These are phyloP conservation scores for Arachis hypogaea DNA, from an alignment of 306 rosid species.

Conservation along the genomic window DNA sequence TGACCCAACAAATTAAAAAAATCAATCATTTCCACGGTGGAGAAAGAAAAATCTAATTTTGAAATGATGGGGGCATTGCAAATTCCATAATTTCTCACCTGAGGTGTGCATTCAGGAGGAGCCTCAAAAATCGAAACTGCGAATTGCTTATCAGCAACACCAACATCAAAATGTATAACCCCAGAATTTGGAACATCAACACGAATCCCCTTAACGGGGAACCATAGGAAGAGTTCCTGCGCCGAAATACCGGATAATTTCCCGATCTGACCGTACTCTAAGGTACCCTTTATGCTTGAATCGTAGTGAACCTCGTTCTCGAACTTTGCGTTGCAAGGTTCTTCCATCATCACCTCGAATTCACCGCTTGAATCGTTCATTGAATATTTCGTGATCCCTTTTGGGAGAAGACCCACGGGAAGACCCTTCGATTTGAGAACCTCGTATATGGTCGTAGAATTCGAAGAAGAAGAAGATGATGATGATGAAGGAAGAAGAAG, in stretches of 20 bases:
- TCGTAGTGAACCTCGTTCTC: constrained; percentile 89
- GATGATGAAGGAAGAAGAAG: neutral
- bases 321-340: constrained; percentile 85
- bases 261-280: constrained; percentile 64
- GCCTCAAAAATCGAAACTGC: constrained; percentile 75
- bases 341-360: constrained; percentile 59
- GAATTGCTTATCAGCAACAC: constrained; percentile 90
- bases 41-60: neutral
- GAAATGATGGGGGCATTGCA: neutral
- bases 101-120: constrained; percentile 68
- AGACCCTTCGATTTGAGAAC: constrained; percentile 67
- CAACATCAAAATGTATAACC: constrained; percentile 80
- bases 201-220: constrained; percentile 79
- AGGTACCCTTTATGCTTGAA: constrained; percentile 62
- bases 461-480: constrained; percentile 16
- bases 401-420: constrained; percentile 84
- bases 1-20: neutral
- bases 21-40: neutral
- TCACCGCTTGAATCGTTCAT: constrained; percentile 48
- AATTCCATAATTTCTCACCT: constrained; percentile 11
- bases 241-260: constrained; percentile 72
- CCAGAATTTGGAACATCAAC: constrained; percentile 81
- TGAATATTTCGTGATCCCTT: constrained; percentile 58
- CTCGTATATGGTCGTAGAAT: constrained; percentile 66
- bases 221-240: constrained; percentile 90